Evolutionary conservation across 306 rosid genomes (phyloP), one percentile per base, ranked within the genome.

Genomic region (Clitoria ternatea): DNA sequence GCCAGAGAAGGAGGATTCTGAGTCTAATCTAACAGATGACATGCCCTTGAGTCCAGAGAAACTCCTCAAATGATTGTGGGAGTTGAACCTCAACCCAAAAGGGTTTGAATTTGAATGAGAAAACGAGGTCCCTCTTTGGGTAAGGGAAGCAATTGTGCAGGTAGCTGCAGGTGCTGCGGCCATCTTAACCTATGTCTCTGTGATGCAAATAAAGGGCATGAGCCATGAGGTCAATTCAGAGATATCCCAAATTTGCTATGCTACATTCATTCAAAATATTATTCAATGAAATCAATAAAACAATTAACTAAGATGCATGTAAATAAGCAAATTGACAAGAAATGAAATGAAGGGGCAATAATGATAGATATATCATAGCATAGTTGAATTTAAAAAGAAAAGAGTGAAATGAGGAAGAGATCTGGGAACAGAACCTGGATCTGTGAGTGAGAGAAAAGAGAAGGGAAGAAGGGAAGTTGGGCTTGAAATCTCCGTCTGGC

Each of bases 11-110:
- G 92, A 85, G 3, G 72, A 78, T 33, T 85, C 85, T 0, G 93
- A 50, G 14, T 87, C 92, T 0, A 45, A 84, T 29, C 76, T 49
- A 12, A 79, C 60, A 11, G 77, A 78, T 20, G 86, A 13, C 43
- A 78, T 42, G 10, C 88, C 90, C 86, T 85, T 89, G 72, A 90
- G 94, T 45, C 97, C 96, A 35, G 81, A 74, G 79, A 90, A 94
- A 73, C 75, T 87, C 78, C 65, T 89, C 17, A 90, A 75, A 24
- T 79, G 74, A 79, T 73, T 81, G 20, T 82, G 88, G 66, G 88
- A 55, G 73, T 55, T 84, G 61, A 84, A 53, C 66, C 82, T 87
- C 69, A 86, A 61, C 57, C 79, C 77, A 65, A 72, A 77, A 33
- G 88, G 61, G 65, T 80, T 91, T 44, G 85, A 77, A 24, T 80